Evolutionary conservation across 257 asterid genomes (phyloP), one percentile per base, ranked within the genome.

Genomic region (Petunia secreta): DNA sequence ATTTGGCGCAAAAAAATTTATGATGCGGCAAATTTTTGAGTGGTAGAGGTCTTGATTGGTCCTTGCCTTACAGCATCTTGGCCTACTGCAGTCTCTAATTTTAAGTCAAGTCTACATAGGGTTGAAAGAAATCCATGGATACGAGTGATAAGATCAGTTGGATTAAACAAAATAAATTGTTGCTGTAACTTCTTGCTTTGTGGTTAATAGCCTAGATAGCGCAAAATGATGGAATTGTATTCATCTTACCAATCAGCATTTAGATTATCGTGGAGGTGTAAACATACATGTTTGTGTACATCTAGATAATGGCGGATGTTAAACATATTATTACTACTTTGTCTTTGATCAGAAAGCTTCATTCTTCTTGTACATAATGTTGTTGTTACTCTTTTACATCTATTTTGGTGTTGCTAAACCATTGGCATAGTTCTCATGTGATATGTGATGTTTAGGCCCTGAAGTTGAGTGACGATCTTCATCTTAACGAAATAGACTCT

Each of bases 391-490:
- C 38, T 41, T 78, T 76, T 65, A 68, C 34, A 8, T 63, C 68
- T 67, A 74, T 64, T 58, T 82, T 75, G 69, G 37, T 8, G 75
- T 78, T 77, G 80, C 63, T 25, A 36, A 41, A 37, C 77, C 46
- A 54, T 86, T 82, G 80, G 78, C 80, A 55, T 82, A 76, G 67
- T 75, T 25, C 34, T 75, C 76, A 39, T 83, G 52, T 67, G 38
- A 8, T 37, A 40, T 81, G 66, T 81, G 86, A 86, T 67, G 38
- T 80, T 64, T 83, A 95, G 99, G 96, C 95, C 66, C 83, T 95
- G 74, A 95, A 91, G 84, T 88, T 95, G 89, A 95, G 99, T 75
- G 98, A 93, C 14, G 99, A 93, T 86, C 96, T 93, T 80, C 98
- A 91, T 87, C 98, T 95, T 82, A 95, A 93, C 85, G 98, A 95